Percentiles rank a stretch among this genome's conserved stretches.
These are phyloP conservation scores for Mollisia scopiformis DNA, from an alignment of 2,329 filamentous ascomycete genomes.

Conservation along the genomic window DNA sequence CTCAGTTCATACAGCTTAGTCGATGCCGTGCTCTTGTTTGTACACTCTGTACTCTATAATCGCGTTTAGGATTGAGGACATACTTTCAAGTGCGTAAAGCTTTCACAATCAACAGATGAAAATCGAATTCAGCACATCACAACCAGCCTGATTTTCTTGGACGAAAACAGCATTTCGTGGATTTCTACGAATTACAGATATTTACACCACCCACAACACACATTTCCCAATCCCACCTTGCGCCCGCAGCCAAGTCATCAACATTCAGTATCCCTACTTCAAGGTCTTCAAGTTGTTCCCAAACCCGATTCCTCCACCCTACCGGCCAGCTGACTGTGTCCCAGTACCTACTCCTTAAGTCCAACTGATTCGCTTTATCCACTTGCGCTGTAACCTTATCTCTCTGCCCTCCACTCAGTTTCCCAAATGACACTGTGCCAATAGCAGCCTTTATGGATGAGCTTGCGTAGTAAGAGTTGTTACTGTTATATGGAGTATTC, in stretches of 20 bases:
- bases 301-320: slow-evolving; percentile 41
- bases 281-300: slow-evolving; percentile 40
- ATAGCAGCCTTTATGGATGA: slow-evolving; percentile 18
- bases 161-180: too few species aligned
- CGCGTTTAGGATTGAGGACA: too few species aligned
- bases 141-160: too few species aligned
- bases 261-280: slow-evolving; percentile 45
- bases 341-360: slow-evolving; percentile 44
- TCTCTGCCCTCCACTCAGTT: slow-evolving; percentile 21
- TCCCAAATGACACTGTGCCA: slow-evolving; percentile 20
- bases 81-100: too few species aligned
- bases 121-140: too few species aligned
- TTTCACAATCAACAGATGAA: too few species aligned
- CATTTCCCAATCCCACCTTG: slow-evolving; percentile 23
- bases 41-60: too few species aligned
- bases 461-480: slow-evolving; percentile 32
- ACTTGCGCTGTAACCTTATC: slow-evolving; percentile 23
- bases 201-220: slow-evolving; percentile 12
- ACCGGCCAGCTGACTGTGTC: slow-evolving; percentile 44
- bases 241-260: slow-evolving; percentile 43
- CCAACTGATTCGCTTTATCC: slow-evolving; percentile 37
- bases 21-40: too few species aligned
- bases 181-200: background rate
- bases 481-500: slow-evolving; percentile 23
- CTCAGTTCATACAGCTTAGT: too few species aligned